Conservation (phyloP, 805 yeast genomes). For the Candida lessepsii region DNA sequence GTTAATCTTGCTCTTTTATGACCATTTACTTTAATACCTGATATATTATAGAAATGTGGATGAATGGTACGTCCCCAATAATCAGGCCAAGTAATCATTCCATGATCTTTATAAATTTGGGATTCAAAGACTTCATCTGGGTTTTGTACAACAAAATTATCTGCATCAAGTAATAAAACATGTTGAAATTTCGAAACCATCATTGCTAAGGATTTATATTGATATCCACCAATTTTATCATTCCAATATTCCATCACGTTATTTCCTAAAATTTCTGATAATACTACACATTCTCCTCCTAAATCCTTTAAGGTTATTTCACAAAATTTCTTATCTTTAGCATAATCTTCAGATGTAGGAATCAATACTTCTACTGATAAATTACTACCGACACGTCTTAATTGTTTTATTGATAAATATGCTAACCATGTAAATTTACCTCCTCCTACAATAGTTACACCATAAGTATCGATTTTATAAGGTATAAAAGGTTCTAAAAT, state of each 20-base stretch:
- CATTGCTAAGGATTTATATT: constrained; percentile 55
- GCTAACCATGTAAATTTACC: constrained; percentile 52
- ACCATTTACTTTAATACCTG: constrained; percentile 35
- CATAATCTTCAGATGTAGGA: constrained; percentile 44
- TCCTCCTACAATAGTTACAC: constrained; percentile 50
- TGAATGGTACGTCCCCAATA: constrained; percentile 67
- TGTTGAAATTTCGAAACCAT: constrained; percentile 57
- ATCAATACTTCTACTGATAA: constrained; percentile 52
- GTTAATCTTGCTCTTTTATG: constrained; percentile 21
- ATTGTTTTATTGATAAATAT: constrained; percentile 46
- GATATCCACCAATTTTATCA: constrained; percentile 42
- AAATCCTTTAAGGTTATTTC: constrained; percentile 38
- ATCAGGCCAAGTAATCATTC: constrained; percentile 64
- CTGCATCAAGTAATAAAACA: constrained; percentile 50
- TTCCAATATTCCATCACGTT: constrained; percentile 1
- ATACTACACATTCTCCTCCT: constrained; percentile 43
- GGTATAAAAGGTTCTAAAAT: background rate
- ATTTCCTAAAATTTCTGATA: constrained; percentile 3
- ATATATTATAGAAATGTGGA: constrained; percentile 57
- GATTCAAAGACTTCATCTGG: constrained; percentile 48
- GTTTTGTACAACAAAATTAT: constrained; percentile 44
- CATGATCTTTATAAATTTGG: constrained; percentile 43
- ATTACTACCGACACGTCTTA: constrained; percentile 40
- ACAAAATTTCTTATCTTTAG: constrained; percentile 39
- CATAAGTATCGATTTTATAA: background rate